phyloP scores from a whole-genome alignment of 2,329 filamentous ascomycete species.

The Apiospora sp. region DNA sequence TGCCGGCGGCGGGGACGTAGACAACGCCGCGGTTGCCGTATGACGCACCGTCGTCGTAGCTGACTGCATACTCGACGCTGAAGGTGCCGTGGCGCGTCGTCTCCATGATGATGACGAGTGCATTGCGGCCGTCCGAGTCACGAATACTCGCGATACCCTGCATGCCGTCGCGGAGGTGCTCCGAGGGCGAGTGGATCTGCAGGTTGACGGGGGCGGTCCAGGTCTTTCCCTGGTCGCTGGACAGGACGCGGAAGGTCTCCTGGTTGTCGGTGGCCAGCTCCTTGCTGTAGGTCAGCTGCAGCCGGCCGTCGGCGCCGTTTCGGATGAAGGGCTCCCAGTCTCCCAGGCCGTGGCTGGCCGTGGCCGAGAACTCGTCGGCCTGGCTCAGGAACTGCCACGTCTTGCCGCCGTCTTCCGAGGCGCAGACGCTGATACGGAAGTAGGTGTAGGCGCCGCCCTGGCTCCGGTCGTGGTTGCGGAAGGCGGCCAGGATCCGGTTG shows the following conservation, averaged over 20 bases:
- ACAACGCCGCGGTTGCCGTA: slow-evolving; percentile 44
- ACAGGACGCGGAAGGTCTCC: slow-evolving; percentile 50
- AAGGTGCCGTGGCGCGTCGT: slow-evolving; percentile 44
- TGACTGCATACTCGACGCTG: slow-evolving; percentile 45
- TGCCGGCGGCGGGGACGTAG: slow-evolving; percentile 40
- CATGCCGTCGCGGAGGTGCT: slow-evolving; percentile 45
- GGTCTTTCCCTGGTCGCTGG: slow-evolving; percentile 45
- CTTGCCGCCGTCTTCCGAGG: slow-evolving; percentile 40
- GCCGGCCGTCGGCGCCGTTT: slow-evolving; percentile 43
- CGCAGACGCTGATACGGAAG: slow-evolving; percentile 48
- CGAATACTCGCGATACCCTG: slow-evolving; percentile 44
- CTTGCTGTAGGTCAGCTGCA: slow-evolving; percentile 51
- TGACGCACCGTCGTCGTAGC: slow-evolving; percentile 47
- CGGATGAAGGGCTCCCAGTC: slow-evolving; percentile 55
- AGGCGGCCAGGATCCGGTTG: slow-evolving; percentile 46
- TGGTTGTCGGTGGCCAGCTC: slow-evolving; percentile 51
- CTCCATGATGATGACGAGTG: slow-evolving; percentile 49
- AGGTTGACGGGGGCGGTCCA: slow-evolving; percentile 44
- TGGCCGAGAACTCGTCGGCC: slow-evolving; percentile 45
- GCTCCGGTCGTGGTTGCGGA: slow-evolving; percentile 51
- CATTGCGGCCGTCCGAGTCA: slow-evolving; percentile 42
- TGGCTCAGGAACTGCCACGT: slow-evolving; percentile 48
- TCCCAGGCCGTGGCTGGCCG: slow-evolving; percentile 36
- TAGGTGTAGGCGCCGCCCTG: slow-evolving; percentile 42
- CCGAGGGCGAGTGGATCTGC: slow-evolving; percentile 43